phyloP scores from a whole-genome alignment of 179 eudicot genomes.

The Amaranthus tricolor region DNA sequence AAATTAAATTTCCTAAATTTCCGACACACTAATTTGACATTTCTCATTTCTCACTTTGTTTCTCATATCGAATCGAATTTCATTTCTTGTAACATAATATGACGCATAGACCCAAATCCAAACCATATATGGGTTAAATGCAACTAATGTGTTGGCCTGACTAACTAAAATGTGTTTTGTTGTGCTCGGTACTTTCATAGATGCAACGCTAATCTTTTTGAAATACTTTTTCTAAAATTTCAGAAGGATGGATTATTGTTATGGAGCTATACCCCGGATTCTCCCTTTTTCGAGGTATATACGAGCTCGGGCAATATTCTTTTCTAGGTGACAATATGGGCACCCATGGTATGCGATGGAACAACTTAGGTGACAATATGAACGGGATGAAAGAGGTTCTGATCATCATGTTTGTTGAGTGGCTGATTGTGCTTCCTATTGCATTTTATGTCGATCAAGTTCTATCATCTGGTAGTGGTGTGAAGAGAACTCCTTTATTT shows the following conservation, averaged over 20 bases:
- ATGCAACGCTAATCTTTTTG: constrained; percentile 3
- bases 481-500: constrained; percentile 46
- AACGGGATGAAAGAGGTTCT: constrained; percentile 77
- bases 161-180: not conserved
- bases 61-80: too few relatives aligned
- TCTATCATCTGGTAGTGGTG: constrained; percentile 64
- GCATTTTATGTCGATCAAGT: constrained; percentile 71
- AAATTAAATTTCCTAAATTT: too few relatives aligned
- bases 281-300: constrained; percentile 71
- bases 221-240: constrained; percentile 3
- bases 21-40: too few relatives aligned
- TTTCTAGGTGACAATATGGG: constrained; percentile 50
- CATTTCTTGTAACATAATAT: too few relatives aligned
- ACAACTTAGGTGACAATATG: constrained; percentile 47
- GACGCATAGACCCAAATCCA: too few relatives aligned
- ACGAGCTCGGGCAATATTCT: constrained; percentile 69
- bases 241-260: constrained; percentile 74
- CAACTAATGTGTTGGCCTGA: not conserved
- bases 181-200: not conserved
- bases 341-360: constrained; percentile 70
- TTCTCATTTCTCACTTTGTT: too few relatives aligned
- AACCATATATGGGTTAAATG: not conserved
- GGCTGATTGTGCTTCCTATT: constrained; percentile 62
- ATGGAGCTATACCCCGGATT: constrained; percentile 93
- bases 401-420: constrained; percentile 75